A percentile compares a stretch with the other conserved stretches of the same genome.
phyloP scores from a whole-genome alignment of 2,329 filamentous ascomycete genomes.

The Penicillium verrucosum region DNA sequence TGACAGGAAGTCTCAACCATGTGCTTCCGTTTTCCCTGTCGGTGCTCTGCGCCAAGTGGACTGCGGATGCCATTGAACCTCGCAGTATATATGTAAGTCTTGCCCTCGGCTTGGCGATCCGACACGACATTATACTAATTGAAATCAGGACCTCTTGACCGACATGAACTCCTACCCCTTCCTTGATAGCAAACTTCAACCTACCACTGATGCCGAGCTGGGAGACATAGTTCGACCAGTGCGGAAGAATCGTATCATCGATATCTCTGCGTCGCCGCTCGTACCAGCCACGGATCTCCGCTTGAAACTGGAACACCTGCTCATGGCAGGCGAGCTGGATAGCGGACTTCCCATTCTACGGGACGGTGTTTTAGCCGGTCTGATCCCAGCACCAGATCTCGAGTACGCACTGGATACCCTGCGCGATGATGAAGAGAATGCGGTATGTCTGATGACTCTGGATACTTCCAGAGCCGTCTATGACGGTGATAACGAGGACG shows the following conservation, averaged over 20 bases:
- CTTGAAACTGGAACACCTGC: slow-evolving; percentile 74
- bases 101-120: neutral
- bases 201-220: slow-evolving; percentile 82
- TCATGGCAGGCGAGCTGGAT: slow-evolving; percentile 84
- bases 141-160: slow-evolving; percentile 72
- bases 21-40: slow-evolving; percentile 91
- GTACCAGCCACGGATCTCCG: slow-evolving; percentile 75
- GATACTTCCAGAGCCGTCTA: slow-evolving; percentile 54
- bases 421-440: slow-evolving; percentile 62
- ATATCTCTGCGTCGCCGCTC: slow-evolving; percentile 78
- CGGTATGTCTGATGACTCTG: slow-evolving; percentile 76
- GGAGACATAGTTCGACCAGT: slow-evolving; percentile 79
- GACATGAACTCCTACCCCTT: slow-evolving; percentile 98
- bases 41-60: slow-evolving; percentile 96
- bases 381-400: slow-evolving; percentile 91
- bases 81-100: slow-evolving; percentile 78
- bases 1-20: slow-evolving; percentile 92
- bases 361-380: slow-evolving; percentile 73
- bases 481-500: slow-evolving; percentile 58
- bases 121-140: slow-evolving; percentile 18
- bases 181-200: slow-evolving; percentile 93
- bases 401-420: slow-evolving; percentile 89
- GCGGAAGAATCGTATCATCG: slow-evolving; percentile 75
- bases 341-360: slow-evolving; percentile 85
- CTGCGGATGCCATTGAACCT: slow-evolving; percentile 89